phyloP scores from a whole-genome alignment of 495 filamentous ascomycete genomes.

The Mycothermus thermophilus region DNA sequence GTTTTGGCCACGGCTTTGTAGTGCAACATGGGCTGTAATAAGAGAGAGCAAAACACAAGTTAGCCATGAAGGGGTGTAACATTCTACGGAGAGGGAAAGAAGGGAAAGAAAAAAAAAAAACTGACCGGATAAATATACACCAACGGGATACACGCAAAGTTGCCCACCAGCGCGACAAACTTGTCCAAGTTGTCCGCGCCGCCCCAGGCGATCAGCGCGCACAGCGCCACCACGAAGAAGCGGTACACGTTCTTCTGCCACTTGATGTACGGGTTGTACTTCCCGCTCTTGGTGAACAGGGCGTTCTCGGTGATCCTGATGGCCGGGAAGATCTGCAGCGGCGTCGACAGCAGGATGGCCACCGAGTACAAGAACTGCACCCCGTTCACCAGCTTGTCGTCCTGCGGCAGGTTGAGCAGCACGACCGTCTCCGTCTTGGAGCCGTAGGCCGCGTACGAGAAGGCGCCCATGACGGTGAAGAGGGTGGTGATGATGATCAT shows the following conservation, averaged over 20 bases:
- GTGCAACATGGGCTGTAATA: slow-evolving; percentile 67
- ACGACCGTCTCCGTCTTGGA: slow-evolving; percentile 91
- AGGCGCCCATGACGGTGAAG: slow-evolving; percentile 78
- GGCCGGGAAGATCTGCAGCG: slow-evolving; percentile 90
- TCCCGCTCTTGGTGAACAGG: slow-evolving; percentile 63
- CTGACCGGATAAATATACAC: slow-evolving; percentile 95
- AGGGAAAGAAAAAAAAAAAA: slow-evolving; percentile 3
- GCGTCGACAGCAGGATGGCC: slow-evolving; percentile 85
- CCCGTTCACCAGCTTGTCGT: slow-evolving; percentile 86
- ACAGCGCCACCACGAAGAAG: slow-evolving; percentile 77
- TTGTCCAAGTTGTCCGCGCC: slow-evolving; percentile 92
- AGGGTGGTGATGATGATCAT: slow-evolving; percentile 90
- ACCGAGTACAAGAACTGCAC: slow-evolving; percentile 93
- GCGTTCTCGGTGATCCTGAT: slow-evolving; percentile 64
- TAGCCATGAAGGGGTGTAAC: background rate
- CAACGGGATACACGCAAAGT: slow-evolving; percentile 92
- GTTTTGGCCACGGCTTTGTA: slow-evolving; percentile 61
- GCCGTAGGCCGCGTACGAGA: slow-evolving; percentile 93
- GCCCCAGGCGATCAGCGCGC: slow-evolving; percentile 76
- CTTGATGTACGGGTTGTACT: slow-evolving; percentile 91
- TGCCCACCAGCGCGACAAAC: slow-evolving; percentile 89
- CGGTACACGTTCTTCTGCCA: slow-evolving; percentile 98
- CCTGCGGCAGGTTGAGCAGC: slow-evolving; percentile 89
- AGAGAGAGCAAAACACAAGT: slow-evolving; percentile 12
- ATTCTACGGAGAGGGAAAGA: background rate